Evolutionary conservation across 1,284 basidiomycete species (phyloP).

Genomic region (Xerocomus subilludens): DNA sequence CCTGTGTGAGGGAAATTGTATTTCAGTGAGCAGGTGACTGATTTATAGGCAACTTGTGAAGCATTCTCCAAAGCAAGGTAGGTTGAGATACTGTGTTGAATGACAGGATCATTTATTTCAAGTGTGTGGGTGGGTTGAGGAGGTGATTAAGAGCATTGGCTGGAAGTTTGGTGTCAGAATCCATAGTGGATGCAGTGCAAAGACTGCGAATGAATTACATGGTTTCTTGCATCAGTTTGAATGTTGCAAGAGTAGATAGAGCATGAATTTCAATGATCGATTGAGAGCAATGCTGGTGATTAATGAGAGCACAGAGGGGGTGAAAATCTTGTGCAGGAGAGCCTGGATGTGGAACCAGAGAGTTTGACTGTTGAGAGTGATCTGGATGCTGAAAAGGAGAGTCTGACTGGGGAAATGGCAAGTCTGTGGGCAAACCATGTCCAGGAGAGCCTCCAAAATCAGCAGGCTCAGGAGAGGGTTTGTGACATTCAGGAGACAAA

Average conservation of each 20-base stretch:
- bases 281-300: too few species aligned
- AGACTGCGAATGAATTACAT: neutral
- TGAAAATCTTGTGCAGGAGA: too few species aligned
- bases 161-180: constrained; percentile 5
- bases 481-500: too few species aligned
- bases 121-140: neutral
- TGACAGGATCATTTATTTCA: constrained; percentile 5
- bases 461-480: too few species aligned
- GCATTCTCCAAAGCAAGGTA: constrained; percentile 24
- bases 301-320: neutral
- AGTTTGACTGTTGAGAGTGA: too few species aligned
- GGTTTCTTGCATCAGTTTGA: constrained; percentile 11
- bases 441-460: too few species aligned
- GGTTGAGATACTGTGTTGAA: constrained; percentile 7
- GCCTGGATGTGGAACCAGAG: too few species aligned
- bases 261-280: too few species aligned
- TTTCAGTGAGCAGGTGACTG: neutral
- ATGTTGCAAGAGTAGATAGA: too few species aligned
- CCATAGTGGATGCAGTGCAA: neutral
- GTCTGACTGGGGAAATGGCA: too few species aligned
- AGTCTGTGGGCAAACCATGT: too few species aligned
- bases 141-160: neutral
- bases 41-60: constrained; percentile 20
- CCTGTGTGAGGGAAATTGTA: constrained; percentile 1
- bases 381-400: too few species aligned